Evolutionary conservation across 768 basidiomycete genomes (phyloP).

Genomic region (Leccinum boreale): DNA sequence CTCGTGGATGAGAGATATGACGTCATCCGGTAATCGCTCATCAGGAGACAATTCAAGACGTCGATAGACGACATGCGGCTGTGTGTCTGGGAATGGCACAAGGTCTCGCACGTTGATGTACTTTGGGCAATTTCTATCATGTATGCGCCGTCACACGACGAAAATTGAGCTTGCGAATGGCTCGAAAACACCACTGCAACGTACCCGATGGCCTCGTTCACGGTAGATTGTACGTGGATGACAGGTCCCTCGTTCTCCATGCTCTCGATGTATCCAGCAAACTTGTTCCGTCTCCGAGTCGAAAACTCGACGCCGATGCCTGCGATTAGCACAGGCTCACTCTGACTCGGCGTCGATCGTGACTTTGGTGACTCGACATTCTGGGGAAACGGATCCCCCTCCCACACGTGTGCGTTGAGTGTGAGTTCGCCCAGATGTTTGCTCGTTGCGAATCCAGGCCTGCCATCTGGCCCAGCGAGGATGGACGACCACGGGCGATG

Average conservation of each 20-base stretch:
- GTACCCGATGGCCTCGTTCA: constrained; percentile 60
- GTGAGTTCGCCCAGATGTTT: constrained; percentile 36
- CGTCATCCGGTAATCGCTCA: constrained; percentile 47
- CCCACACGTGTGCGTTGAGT: constrained; percentile 42
- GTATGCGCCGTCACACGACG: background rate
- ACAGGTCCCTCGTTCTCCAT: constrained; percentile 29
- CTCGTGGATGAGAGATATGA: constrained; percentile 45
- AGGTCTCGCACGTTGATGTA: constrained; percentile 61
- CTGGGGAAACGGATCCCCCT: constrained; percentile 52
- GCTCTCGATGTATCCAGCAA: constrained; percentile 48
- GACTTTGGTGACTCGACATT: constrained; percentile 24
- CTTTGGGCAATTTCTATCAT: constrained; percentile 63
- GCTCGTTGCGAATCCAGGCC: constrained; percentile 43
- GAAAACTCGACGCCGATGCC: constrained; percentile 62
- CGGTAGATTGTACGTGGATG: constrained; percentile 36
- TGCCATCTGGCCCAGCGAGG: constrained; percentile 42
- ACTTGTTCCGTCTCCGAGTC: constrained; percentile 60
- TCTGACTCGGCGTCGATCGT: background rate
- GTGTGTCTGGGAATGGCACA: constrained; percentile 37
- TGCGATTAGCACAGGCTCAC: constrained; percentile 39
- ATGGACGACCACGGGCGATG: constrained; percentile 61
- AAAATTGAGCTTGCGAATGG: background rate
- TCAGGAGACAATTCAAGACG: constrained; percentile 29
- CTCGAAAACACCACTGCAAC: constrained; percentile 14
- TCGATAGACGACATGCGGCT: constrained; percentile 38